These are phyloP conservation scores for Tetrastigma voinierianum DNA, from an alignment of 164 flowering plant genomes.

Conservation along the genomic window DNA sequence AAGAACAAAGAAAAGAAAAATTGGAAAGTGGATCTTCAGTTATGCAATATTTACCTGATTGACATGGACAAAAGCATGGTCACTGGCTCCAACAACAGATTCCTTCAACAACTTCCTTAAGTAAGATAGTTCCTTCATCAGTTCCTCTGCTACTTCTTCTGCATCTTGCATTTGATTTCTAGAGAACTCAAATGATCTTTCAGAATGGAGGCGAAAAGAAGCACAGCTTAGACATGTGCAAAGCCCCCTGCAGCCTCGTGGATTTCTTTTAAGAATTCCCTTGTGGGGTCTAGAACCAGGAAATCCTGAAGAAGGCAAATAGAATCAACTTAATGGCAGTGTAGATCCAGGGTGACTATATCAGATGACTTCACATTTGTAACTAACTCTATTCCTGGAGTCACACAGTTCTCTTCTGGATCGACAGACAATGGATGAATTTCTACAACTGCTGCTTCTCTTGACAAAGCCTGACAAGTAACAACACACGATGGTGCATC, in stretches of 20 bases:
- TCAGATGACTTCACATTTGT: slow-evolving; percentile 15
- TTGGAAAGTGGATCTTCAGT: neutral
- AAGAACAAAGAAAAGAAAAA: neutral
- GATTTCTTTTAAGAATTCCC: slow-evolving; percentile 63
- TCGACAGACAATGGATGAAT: slow-evolving; percentile 4
- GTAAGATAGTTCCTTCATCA: slow-evolving; percentile 50
- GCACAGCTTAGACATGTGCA: slow-evolving; percentile 63
- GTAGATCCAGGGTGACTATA: slow-evolving; percentile 6
- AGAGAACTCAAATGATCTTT: slow-evolving; percentile 70
- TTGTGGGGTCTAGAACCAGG: slow-evolving; percentile 21
- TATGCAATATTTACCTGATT: slow-evolving; percentile 33
- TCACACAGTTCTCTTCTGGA: slow-evolving; percentile 8
- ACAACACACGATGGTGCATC: neutral
- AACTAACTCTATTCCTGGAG: neutral
- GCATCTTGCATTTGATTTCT: slow-evolving; percentile 71
- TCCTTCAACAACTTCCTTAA: slow-evolving; percentile 50
- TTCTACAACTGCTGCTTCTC: slow-evolving; percentile 1
- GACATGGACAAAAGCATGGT: slow-evolving; percentile 14
- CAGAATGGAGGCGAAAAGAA: slow-evolving; percentile 69
- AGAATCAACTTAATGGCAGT: slow-evolving; percentile 13
- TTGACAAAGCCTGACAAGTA: slow-evolving; percentile 5
- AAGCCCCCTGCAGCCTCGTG: slow-evolving; percentile 58
- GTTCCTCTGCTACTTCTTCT: slow-evolving; percentile 50
- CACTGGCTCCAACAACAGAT: slow-evolving; percentile 15
- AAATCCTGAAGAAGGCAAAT: slow-evolving; percentile 1